Evolutionary conservation across 2,329 filamentous ascomycete genomes (phyloP), one percentile per base, ranked within the genome.

Genomic region (Fusarium mexicanum): DNA sequence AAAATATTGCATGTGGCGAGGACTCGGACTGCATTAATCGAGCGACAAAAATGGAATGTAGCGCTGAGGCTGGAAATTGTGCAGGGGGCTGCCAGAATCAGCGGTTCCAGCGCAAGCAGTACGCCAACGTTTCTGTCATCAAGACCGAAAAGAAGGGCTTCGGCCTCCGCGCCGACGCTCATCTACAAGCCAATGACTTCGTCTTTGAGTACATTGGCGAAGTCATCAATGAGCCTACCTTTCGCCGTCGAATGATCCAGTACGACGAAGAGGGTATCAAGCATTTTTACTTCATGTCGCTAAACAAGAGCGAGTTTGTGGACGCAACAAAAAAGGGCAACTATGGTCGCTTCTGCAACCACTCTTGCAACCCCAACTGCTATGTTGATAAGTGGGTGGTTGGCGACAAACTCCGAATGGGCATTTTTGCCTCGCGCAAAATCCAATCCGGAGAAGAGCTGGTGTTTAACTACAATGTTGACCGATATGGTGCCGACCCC

Each of bases 351-450:
- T 99, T 99, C 81, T 99, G 96, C 89, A 99, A 99, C 80, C 96
- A 99, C 83, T 98, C 96, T 14, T 99, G 96, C 88, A 98, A 96
- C 82, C 96, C 96, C 24, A 99, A 99, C 81, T 98, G 95, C 84
- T 98, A 97, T 83, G 96, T 99, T 73, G 96, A 99, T 87, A 99
- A 99, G 85, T 99, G 96, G 96, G 95, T 98, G 67, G 95, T 99
- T 40, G 95, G 95, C 24, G 94, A 97, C 79, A 98, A 98, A 86
- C 87, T 98, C 81, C 95, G 96, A 78, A 99, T 99, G 96, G 96
- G 96, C 78, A 98, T 99, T 77, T 99, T 99, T 86, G 94, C 95
- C 77, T 90, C 94, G 84, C 94, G 95, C 74, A 87, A 90, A 79
- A 92, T 99, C 80, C 91, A 91, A 80, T 91, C 93, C 24, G 96